Evolutionary conservation across 225 moss, liverwort and hornwort species (phyloP), one percentile per base, ranked within the genome.

Genomic region (Neckera pumila): DNA sequence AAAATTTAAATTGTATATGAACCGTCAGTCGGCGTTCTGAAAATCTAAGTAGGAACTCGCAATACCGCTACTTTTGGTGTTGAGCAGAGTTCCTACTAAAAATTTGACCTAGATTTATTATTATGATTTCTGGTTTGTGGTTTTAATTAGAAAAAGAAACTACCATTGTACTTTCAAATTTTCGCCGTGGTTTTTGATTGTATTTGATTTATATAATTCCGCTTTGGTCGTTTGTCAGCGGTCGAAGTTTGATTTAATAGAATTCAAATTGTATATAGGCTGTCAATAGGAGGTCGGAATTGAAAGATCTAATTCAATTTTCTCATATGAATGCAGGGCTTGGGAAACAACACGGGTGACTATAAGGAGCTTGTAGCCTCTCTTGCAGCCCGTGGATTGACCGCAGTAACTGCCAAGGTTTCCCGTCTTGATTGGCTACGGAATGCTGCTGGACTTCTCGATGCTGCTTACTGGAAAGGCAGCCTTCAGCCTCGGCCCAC

Each of bases 341-440:
- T 99, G 89, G 98, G 98, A 77, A 99, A 99, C 90, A 99, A 96
- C 88, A 92, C 96, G 31, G 91, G 87, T 83, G 98, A 99, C 89
- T 99, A 99, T 82, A 88, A 94, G 80, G 91, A 92, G 92, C 96
- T 99, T 81, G 97, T 94, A 81, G 89, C 91, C 78, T 92, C 96
- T 78, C 96, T 99, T 78, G 92, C 91, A 93, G 96, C 92, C 79
- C 90, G 95, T 82, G 96, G 92, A 82, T 84, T 99, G 87, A 80
- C 92, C 33, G 92, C 92, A 36, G 95, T 95, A 87, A 93, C 97
- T 88, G 93, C 94, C 79, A 93, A 94, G 90, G 96, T 99, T 72
- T 93, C 97, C 63, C 96, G 98, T 73, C 86, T 93, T 83, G 98
- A 99, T 91, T 99, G 98, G 98, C 86, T 99, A 89, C 94, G 97